phyloP scores from a whole-genome alignment of 2,329 filamentous ascomycete species.

The Fusarium annulatum region DNA sequence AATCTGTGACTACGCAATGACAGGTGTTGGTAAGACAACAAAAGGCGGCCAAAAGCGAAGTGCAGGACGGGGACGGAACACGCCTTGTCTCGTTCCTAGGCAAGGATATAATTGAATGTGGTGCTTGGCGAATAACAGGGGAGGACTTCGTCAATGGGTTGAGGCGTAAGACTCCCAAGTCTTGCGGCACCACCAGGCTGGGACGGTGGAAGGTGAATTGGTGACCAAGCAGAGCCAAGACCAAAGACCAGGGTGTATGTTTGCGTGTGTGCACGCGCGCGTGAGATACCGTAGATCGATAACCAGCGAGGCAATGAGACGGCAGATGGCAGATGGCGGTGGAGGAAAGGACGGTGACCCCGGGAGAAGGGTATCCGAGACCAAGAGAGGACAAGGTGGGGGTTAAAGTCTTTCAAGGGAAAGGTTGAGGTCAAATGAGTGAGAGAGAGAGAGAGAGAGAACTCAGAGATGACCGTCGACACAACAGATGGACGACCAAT shows the following conservation, averaged over 20 bases:
- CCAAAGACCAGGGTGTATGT: slow-evolving; percentile 21
- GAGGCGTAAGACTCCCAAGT: background rate
- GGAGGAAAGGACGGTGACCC: slow-evolving; percentile 32
- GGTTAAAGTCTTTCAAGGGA: background rate
- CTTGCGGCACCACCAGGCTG: slow-evolving; percentile 35
- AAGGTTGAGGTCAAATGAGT: slow-evolving; percentile 1
- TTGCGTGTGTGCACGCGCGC: slow-evolving; percentile 3
- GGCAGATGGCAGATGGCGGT: slow-evolving; percentile 35
- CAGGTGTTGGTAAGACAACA: slow-evolving; percentile 35
- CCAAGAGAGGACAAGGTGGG: background rate
- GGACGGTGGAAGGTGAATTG: slow-evolving; percentile 24
- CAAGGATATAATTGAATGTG: slow-evolving; percentile 17
- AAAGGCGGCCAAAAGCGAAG: slow-evolving; percentile 25
- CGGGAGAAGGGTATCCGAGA: slow-evolving; percentile 21
- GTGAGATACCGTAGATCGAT: slow-evolving; percentile 31
- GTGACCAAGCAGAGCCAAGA: slow-evolving; percentile 18
- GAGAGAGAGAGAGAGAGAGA: background rate
- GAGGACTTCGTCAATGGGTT: slow-evolving; percentile 25
- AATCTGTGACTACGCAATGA: slow-evolving; percentile 26
- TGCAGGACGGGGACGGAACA: slow-evolving; percentile 1
- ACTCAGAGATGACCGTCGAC: background rate
- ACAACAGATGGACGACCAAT: background rate
- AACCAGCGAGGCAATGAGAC: slow-evolving; percentile 11
- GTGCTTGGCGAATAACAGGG: slow-evolving; percentile 34
- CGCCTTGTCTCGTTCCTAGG: slow-evolving; percentile 23